phyloP scores from a whole-genome alignment of 306 rosid genomes.

The Dalbergia cochinchinensis region DNA sequence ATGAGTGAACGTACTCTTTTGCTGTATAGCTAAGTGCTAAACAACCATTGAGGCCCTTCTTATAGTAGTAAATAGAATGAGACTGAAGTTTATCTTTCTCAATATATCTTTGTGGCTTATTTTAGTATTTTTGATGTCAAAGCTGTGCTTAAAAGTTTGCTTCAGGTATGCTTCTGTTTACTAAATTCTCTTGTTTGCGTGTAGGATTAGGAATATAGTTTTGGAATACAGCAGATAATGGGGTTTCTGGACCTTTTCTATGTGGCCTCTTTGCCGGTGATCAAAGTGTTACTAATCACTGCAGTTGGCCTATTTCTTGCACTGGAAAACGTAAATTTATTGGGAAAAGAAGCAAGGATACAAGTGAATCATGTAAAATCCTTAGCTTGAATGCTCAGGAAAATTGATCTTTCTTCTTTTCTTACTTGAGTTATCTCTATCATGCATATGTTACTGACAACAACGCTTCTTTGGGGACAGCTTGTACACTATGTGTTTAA shows the following conservation, averaged over 20 bases:
- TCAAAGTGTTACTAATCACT: slow-evolving; percentile 55
- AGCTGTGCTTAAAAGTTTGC: background rate
- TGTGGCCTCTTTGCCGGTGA: slow-evolving; percentile 59
- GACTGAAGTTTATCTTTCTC: background rate
- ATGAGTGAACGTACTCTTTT: background rate
- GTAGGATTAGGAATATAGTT: slow-evolving; percentile 33
- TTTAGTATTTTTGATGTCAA: background rate
- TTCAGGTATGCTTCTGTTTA: background rate
- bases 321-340: slow-evolving; percentile 48
- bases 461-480: slow-evolving; percentile 40
- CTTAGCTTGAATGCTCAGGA: background rate
- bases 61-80: background rate
- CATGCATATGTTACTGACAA: background rate
- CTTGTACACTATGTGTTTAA: slow-evolving; percentile 64
- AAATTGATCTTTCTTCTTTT: background rate
- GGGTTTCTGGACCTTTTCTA: slow-evolving; percentile 50
- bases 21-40: background rate
- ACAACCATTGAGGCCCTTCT: background rate
- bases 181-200: background rate
- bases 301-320: slow-evolving; percentile 57
- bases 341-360: slow-evolving; percentile 59
- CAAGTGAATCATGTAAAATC: slow-evolving; percentile 57
- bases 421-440: background rate
- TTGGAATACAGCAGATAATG: slow-evolving; percentile 49
- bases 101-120: background rate